These are phyloP conservation scores for Chytridium lagenaria DNA, from an alignment of 371 early-diverging fungal species.

Conservation along the genomic window DNA sequence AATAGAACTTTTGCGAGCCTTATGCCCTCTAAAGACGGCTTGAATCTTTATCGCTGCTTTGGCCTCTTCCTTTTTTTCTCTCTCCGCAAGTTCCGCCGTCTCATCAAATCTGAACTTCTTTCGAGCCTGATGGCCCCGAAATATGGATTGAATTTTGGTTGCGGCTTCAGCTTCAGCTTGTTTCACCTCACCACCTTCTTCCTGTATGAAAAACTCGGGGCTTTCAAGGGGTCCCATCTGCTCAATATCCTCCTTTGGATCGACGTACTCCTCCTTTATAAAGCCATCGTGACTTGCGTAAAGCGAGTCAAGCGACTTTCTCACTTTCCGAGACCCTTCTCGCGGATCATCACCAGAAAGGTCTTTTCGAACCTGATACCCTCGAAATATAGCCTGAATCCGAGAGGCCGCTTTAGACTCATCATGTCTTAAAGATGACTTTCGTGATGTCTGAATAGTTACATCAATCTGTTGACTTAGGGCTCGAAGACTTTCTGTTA, in stretches of 20 bases:
- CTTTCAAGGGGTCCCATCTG: neutral
- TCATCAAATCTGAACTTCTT: neutral
- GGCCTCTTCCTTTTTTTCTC: too few relatives aligned
- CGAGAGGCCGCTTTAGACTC: neutral
- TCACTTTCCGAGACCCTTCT: neutral
- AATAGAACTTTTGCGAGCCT: too few relatives aligned
- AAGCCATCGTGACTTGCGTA: constrained; percentile 11
- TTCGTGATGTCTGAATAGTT: neutral
- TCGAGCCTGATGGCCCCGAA: neutral
- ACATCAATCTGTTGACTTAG: neutral
- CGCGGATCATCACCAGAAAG: neutral
- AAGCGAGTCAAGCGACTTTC: neutral
- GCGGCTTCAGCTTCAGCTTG: neutral
- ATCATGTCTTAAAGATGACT: neutral
- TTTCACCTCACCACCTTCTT: neutral
- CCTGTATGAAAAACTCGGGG: neutral
- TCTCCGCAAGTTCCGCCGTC: too few relatives aligned
- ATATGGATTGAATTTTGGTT: constrained; percentile 13
- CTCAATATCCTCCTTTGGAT: neutral
- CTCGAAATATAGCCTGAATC: constrained; percentile 9
- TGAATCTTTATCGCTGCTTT: too few relatives aligned
- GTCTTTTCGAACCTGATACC: constrained; percentile 1
- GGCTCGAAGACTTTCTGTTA: neutral
- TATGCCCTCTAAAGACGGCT: too few relatives aligned
- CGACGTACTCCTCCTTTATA: neutral